Base-by-base conservation (phyloP, 2,329 filamentous ascomycete species). In the Didymella glomerata region DNA sequence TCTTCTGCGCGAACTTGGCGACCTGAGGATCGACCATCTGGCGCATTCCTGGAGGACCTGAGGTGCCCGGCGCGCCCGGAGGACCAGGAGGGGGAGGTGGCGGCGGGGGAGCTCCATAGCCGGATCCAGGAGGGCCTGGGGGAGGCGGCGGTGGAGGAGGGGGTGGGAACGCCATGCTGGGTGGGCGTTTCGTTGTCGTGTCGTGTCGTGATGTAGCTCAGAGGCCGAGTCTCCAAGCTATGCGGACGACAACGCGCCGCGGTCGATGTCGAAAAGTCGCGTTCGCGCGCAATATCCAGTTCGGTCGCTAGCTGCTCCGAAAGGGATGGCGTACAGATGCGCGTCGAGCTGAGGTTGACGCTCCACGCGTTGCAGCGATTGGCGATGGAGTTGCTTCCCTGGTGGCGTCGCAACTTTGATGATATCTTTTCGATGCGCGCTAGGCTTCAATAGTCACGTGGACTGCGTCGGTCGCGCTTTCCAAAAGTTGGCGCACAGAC, bases 1-100 rank as follows among this genome's bases (percentile, higher is more conserved):
- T 99, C 85, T 98, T 99, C 79, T 97, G 92, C 57, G 93, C 92
- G 74, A 97, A 96, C 81, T 99, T 99, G 51, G 93, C 93, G 72
- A 92, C 85, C 66, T 93, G 91, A 44, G 93, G 89, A 75, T 98
- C 90, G 67, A 88, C 85, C 24, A 89, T 86, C 42, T 93, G 92
- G 64, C 88, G 88, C 77, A 93, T 96, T 40, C 68, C 63, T 63
- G 93, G 93, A 52, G 90, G 68, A 4, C 75, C 71, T 48, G 72
- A 72, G 13, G 77, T 73, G 20, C 77, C 78, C 28, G 87, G 86
- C 54, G 87, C 84, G 47, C 80, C 76, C 6, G 76, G 75, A 27
- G 81, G 80, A 20, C 80, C 80, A 42, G 78, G 78, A 64, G 80
- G 79, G 14, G 81, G 80, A 61, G 89, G 89, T n/a, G 89, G 88